Percentiles rank a stretch among this genome's conserved stretches.
phyloP scores from a whole-genome alignment of 768 basidiomycete genomes.

The Amanita rubescens region DNA sequence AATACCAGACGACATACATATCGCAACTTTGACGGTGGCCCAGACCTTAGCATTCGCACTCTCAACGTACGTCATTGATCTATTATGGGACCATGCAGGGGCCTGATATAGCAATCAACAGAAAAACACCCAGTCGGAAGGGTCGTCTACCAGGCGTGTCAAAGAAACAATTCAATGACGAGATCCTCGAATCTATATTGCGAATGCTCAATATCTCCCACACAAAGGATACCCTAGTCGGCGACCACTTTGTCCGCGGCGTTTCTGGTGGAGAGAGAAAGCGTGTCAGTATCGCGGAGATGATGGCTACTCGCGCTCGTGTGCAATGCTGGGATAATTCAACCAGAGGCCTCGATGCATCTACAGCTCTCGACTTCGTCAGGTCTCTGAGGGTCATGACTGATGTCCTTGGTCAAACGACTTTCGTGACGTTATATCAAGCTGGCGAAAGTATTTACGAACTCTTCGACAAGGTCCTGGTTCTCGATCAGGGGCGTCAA shows the following conservation, averaged over 20 bases:
- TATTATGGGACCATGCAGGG: background rate
- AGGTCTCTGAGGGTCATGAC: conserved; percentile 77
- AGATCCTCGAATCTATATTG: conserved; percentile 56
- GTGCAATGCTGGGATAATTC: conserved; percentile 83
- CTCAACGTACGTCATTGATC: conserved; percentile 35
- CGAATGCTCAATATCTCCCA: conserved; percentile 81
- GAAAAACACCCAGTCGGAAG: conserved; percentile 66
- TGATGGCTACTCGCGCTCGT: conserved; percentile 75
- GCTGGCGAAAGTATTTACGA: conserved; percentile 76
- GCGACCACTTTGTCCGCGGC: conserved; percentile 80
- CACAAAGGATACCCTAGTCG: conserved; percentile 72
- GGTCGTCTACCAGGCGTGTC: conserved; percentile 65
- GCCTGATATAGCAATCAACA: conserved; percentile 11
- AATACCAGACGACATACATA: conserved; percentile 64
- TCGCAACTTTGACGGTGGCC: conserved; percentile 73
- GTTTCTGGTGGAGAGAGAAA: conserved; percentile 80
- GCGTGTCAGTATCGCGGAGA: conserved; percentile 77
- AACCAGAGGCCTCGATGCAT: conserved; percentile 76
- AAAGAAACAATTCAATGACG: conserved; percentile 45
- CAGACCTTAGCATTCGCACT: conserved; percentile 70
- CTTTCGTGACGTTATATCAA: conserved; percentile 79
- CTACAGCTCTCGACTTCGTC: conserved; percentile 82
- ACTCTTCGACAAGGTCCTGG: conserved; percentile 82
- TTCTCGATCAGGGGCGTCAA: conserved; percentile 74
- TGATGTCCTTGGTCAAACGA: conserved; percentile 73